These are phyloP conservation scores for Tulasnella sp. DNA, from an alignment of 768 basidiomycete genomes.

Conservation along the genomic window DNA sequence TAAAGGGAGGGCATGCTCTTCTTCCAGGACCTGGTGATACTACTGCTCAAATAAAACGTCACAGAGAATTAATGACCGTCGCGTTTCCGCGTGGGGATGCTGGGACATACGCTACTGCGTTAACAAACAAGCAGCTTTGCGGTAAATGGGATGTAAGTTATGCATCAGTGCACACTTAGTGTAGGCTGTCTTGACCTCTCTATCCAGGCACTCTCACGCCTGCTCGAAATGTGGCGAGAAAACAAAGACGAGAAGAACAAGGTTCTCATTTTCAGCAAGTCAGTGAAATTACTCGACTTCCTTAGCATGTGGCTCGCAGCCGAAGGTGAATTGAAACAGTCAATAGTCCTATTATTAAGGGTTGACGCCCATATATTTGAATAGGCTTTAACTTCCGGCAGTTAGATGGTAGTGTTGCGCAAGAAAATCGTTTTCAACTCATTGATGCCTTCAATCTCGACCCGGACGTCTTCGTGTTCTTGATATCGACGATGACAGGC, in stretches of 20 bases:
- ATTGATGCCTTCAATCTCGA: constrained; percentile 78
- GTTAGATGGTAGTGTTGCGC: constrained; percentile 69
- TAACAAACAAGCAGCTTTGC: constrained; percentile 56
- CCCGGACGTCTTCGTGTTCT: constrained; percentile 62
- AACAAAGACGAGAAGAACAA: constrained; percentile 47
- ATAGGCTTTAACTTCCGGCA: constrained; percentile 47
- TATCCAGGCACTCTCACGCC: constrained; percentile 54
- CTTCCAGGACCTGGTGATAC: constrained; percentile 55
- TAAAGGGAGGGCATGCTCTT: not conserved
- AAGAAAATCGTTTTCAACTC: constrained; percentile 47
- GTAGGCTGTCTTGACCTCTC: not conserved
- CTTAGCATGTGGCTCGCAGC: constrained; percentile 62
- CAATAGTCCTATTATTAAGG: not conserved
- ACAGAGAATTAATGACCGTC: constrained; percentile 49
- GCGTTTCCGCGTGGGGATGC: constrained; percentile 50
- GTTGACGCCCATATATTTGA: constrained; percentile 12
- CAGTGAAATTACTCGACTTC: constrained; percentile 82
- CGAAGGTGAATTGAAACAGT: constrained; percentile 32
- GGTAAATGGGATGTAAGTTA: constrained; percentile 71
- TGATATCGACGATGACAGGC: constrained; percentile 86
- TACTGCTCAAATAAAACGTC: constrained; percentile 56
- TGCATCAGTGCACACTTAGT: not conserved
- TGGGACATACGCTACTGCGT: constrained; percentile 45
- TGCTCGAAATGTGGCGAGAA: constrained; percentile 58
- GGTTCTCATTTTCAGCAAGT: constrained; percentile 88